phyloP scores from a whole-genome alignment of 805 yeast genomes.

The Saturnispora besseyi region DNA sequence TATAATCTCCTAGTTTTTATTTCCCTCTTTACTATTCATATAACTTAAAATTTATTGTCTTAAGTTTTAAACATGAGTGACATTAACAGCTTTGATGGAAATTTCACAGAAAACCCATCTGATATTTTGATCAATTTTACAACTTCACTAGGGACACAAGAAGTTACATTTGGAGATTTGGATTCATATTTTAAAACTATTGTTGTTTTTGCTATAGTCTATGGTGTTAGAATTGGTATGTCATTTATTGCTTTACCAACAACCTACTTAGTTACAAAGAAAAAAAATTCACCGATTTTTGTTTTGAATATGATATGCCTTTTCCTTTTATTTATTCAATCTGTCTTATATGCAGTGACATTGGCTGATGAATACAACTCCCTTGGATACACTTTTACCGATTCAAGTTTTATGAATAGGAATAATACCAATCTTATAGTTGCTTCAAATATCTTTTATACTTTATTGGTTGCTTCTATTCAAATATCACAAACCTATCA shows the following conservation, averaged over 20 bases:
- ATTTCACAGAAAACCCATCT: conserved; percentile 10
- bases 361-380: conserved; percentile 44
- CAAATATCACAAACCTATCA: conserved; percentile 66
- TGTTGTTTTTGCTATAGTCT: conserved; percentile 35
- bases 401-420: conserved; percentile 32
- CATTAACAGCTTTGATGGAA: neutral
- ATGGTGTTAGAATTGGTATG: conserved; percentile 54
- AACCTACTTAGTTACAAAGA: conserved; percentile 41
- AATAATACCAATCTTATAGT: conserved; percentile 41
- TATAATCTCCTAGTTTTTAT: too few species aligned
- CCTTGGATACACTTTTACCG: conserved; percentile 39
- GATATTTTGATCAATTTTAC: conserved; percentile 31
- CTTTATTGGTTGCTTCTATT: conserved; percentile 50
- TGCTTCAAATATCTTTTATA: conserved; percentile 53
- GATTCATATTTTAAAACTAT: conserved; percentile 30
- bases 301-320: conserved; percentile 60
- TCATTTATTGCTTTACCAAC: conserved; percentile 38
- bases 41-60: too few species aligned
- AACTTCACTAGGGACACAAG: conserved; percentile 32
- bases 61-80: too few species aligned
- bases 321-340: conserved; percentile 45
- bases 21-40: too few species aligned
- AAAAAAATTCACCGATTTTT: conserved; percentile 60
- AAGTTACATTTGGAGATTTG: conserved; percentile 33
- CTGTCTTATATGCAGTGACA: conserved; percentile 49